Evolutionary conservation across 805 yeast species (phyloP).

Genomic region (Kregervanrija delftensis): DNA sequence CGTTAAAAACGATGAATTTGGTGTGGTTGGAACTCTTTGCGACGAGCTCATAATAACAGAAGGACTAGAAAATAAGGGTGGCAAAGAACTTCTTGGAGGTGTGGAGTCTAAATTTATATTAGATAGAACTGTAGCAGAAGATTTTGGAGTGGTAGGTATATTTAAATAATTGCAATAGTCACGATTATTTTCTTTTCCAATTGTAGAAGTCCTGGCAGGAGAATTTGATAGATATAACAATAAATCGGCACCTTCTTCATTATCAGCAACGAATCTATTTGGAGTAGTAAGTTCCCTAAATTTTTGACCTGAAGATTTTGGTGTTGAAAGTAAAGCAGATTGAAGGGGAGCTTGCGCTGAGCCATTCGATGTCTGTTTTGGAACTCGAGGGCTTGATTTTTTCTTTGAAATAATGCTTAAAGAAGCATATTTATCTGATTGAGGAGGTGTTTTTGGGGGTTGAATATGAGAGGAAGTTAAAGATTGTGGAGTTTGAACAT

Average conservation of each 20-base stretch:
- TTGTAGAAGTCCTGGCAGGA: conserved; percentile 35
- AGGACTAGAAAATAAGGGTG: conserved; percentile 19
- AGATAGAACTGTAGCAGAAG: conserved; percentile 12
- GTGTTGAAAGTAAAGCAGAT: conserved; percentile 25
- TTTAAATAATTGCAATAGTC: conserved; percentile 11
- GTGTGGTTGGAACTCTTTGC: conserved; percentile 10
- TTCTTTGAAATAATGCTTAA: not conserved
- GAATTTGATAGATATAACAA: conserved; percentile 78
- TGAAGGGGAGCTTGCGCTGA: conserved; percentile 18
- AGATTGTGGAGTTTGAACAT: conserved; percentile 14
- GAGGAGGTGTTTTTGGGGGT: conserved; percentile 28
- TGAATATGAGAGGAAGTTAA: conserved; percentile 13
- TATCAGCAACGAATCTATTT: conserved; percentile 20
- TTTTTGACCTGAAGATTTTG: conserved; percentile 18
- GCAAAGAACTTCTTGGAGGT: conserved; percentile 17
- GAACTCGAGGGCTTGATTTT: not conserved
- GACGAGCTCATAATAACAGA: conserved; percentile 7
- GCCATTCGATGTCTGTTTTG: conserved; percentile 8
- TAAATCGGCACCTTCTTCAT: conserved; percentile 71
- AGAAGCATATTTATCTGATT: conserved; percentile 1
- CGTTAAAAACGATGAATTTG: conserved; percentile 6
- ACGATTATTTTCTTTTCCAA: conserved; percentile 11
- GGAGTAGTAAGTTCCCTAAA: conserved; percentile 23
- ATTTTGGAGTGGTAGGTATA: conserved; percentile 26
- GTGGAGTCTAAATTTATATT: conserved; percentile 21